Evolutionary conservation across 2,329 filamentous ascomycete species (phyloP), one percentile per base, ranked within the genome.

Genomic region (Cladophialophora immunda): DNA sequence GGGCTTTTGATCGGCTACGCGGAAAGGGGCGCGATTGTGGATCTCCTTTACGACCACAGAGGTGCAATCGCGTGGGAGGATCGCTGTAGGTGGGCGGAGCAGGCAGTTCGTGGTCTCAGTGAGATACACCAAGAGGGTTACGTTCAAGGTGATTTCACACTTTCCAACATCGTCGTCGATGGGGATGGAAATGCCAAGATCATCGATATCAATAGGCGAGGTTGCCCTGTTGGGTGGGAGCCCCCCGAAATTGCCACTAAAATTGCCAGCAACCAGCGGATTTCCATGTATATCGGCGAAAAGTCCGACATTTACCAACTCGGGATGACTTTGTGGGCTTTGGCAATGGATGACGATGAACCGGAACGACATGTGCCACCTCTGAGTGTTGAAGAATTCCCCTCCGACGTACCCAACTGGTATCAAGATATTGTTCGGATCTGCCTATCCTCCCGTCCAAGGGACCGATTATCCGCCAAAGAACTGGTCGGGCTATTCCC

Each of bases 171-270:
- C 71, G 95, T 99, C 68, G 91, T 99, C 74, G 93, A 98, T 77
- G 85, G 86, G 13, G 81, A 91, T 52, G 90, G 93, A 75, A 86
- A 97, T 75, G 95, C 94, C 8, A 94, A 96, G 75, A 98, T 99
- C 72, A 99, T 99, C 75, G 95, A 99, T 78, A 97, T 99, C 81
- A 99, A 99, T 80, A 87, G 95, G 63, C 86, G 95, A 73, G 95
- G 95, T n/a, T 99, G 95, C 74, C 95, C 95, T 0, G 92, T 98
- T 4, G 94, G 94, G 27, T 99, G 95, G 95, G 95, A 99, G 73
- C 94, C 95, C 2, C 95, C 95, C 4, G 95, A 99, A 79, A 91
- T 96, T 64, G 90, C 90, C 17, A 86, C 87, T 5, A 87, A 98
- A 63, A 93, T 98, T 68, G 90, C 94, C 71, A 94, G 90, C 78